Base-by-base conservation (phyloP, 768 basidiomycete genomes). In the Tulasnella calospora region DNA sequence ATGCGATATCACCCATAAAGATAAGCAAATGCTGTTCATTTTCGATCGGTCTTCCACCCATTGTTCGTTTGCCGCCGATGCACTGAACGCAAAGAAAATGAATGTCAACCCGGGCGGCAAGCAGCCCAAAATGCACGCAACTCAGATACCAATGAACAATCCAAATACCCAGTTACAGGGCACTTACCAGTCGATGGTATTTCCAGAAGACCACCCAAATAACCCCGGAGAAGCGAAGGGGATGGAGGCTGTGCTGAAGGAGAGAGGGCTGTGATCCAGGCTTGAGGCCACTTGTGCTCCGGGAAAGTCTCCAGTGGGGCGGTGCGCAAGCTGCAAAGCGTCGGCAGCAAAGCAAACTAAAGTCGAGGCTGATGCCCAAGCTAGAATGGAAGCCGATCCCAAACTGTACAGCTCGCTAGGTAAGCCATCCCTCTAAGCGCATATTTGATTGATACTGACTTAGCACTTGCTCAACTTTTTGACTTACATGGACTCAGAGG, bases 11-110 rank as follows among this genome's bases (percentile, higher is more conserved):
- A 57, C 44, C 27, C 47, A 76, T 36, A 76, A 77, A n/a, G 36
- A 69, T 19, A 78, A 69, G 35, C 47, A 55, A 57, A 46, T 36
- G 40, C n/a, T 77, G 23, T 73, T 72, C n/a, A 73, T 80, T 19
- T 80, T 80, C 0, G 79, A 80, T 46, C 44, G 80, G 23, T 80
- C 80, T 12, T 80, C 80, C 0, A 76, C 76, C 86, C 61, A 87
- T 86, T 73, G 81, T 0, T 83, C 84, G 4, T 81, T 86, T 17
- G 80, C 84, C 23, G 82, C 83, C 12, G 84, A 87, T 82, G 84
- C 86, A 6, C 83, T 87, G n/a, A 84, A 84, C 77, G 86, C 85
- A 2, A 86, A 84, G 38, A 82, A 86, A 55, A 87, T 87, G 86
- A 87, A 87, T 77, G 85, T 85, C 79, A 82, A 81, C 0, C 80